Percentiles rank a stretch among this genome's conserved stretches.
phyloP scores from a whole-genome alignment of 768 basidiomycete species.

The Pleurotus tuber-regium region DNA sequence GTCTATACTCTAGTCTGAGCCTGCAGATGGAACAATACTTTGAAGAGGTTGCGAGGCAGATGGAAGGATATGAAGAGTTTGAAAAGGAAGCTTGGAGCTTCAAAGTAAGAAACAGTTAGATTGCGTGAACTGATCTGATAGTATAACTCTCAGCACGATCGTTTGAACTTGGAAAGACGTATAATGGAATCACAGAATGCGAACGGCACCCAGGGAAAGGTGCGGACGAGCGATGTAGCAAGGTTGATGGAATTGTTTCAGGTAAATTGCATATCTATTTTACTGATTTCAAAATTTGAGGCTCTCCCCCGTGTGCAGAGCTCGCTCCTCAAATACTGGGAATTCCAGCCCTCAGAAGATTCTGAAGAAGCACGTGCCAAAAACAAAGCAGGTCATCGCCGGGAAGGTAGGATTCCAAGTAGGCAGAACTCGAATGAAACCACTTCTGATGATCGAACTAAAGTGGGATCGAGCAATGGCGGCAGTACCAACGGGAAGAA shows the following conservation, averaged over 20 bases:
- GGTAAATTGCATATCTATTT: slow-evolving; percentile 30
- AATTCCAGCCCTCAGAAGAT: slow-evolving; percentile 50
- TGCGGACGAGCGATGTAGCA: slow-evolving; percentile 79
- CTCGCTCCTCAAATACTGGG: slow-evolving; percentile 70
- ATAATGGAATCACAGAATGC: slow-evolving; percentile 40
- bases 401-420: slow-evolving; percentile 25
- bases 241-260: slow-evolving; percentile 85
- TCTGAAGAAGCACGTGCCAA: slow-evolving; percentile 16
- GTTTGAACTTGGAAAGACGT: slow-evolving; percentile 68
- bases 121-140: not conserved
- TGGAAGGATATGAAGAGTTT: slow-evolving; percentile 68
- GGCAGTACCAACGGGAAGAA: not conserved
- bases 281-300: not conserved
- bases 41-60: slow-evolving; percentile 53
- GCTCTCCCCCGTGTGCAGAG: slow-evolving; percentile 40
- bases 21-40: slow-evolving; percentile 84
- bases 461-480: slow-evolving; percentile 4
- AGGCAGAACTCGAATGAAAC: slow-evolving; percentile 10
- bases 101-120: slow-evolving; percentile 48
- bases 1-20: slow-evolving; percentile 74
- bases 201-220: slow-evolving; percentile 40
- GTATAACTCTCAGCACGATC: slow-evolving; percentile 57
- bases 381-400: slow-evolving; percentile 25
- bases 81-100: slow-evolving; percentile 76
- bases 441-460: slow-evolving; percentile 9